Percentiles rank a stretch among this genome's conserved stretches.
These are phyloP conservation scores for Fusarium globosum DNA, from an alignment of 2,329 filamentous ascomycete genomes.

Conservation along the genomic window DNA sequence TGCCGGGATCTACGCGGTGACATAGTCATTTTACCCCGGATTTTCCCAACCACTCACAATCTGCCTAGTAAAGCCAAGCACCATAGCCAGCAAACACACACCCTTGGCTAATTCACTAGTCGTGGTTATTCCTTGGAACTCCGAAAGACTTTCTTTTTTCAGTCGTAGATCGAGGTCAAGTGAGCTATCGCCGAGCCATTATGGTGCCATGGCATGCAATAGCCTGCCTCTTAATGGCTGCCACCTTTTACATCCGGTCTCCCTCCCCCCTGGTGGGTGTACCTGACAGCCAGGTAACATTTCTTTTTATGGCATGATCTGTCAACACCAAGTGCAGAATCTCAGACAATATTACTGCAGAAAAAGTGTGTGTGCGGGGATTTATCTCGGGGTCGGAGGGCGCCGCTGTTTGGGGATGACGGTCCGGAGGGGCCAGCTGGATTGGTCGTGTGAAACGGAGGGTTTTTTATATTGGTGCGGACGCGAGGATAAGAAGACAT, in stretches of 20 bases:
- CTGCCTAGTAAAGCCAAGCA: neutral
- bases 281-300: slow-evolving; percentile 16
- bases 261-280: neutral
- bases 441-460: neutral
- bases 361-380: slow-evolving; percentile 24
- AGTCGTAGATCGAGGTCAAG: slow-evolving; percentile 11
- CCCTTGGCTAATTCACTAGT: neutral
- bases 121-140: neutral
- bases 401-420: slow-evolving; percentile 18
- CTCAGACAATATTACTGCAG: slow-evolving; percentile 29
- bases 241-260: slow-evolving; percentile 22
- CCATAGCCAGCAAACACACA: neutral
- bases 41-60: neutral
- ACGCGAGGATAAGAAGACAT: slow-evolving; percentile 28
- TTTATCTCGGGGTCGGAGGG: slow-evolving; percentile 27
- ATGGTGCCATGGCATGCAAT: slow-evolving; percentile 34
- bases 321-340: slow-evolving; percentile 13
- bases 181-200: slow-evolving; percentile 32
- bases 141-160: neutral
- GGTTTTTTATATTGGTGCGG: neutral
- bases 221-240: slow-evolving; percentile 16
- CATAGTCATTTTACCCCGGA: slow-evolving; percentile 13
- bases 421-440: slow-evolving; percentile 26
- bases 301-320: slow-evolving; percentile 38
- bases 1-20: neutral